Evolutionary conservation across 169 alveolate species (phyloP), one percentile per base, ranked within the genome.

Genomic region (Theileria equi): DNA sequence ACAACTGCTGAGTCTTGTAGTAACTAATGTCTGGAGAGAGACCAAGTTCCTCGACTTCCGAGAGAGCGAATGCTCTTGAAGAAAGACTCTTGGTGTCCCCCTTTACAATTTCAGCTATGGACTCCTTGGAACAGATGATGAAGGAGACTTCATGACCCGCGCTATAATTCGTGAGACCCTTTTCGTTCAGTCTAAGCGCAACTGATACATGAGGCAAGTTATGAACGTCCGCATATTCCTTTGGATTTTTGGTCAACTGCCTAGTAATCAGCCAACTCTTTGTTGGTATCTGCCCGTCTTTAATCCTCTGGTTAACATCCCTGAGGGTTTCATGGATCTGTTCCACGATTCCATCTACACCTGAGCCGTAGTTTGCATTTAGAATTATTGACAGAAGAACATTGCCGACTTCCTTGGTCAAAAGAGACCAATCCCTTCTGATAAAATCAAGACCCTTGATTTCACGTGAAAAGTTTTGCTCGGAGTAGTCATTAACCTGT

Each of bases 381-480:
- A 58, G 53, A 5, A 72, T 74, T 36, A 40, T 35, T 21, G 28
- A 40, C 65, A 25, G 48, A 11, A 41, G 52, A 21, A 49, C 44
- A 43, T 28, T 68, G 53, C 68, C 90, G 36, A 78, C 76, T 40
- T 47, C 72, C 58, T 94, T 96, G 23, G 99, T 91, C 60, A 98
- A 81, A 19, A 89, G 87, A 45, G 98, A 93, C 98, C 98, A 98
- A 82, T 98, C 99, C 65, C 99, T 90, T 66, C 99, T 80, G 36
- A 98, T 98, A 67, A 96, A 88, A 82, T 98, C 99, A 21, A 98
- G 92, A 19, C 99, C 99, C 90, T 97, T 96, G 66, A 93, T 88
- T 88, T 97, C 99, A 40, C 90, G 76, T 45, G 89, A 89, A 36
- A 89, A 85, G 35, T 29, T 50, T 26, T 74, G 82, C 52, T 78